Percentiles rank a stretch among this genome's conserved stretches.
These are phyloP conservation scores for Vanrija sp. DNA, from an alignment of 1,284 basidiomycete species.

Conservation along the genomic window DNA sequence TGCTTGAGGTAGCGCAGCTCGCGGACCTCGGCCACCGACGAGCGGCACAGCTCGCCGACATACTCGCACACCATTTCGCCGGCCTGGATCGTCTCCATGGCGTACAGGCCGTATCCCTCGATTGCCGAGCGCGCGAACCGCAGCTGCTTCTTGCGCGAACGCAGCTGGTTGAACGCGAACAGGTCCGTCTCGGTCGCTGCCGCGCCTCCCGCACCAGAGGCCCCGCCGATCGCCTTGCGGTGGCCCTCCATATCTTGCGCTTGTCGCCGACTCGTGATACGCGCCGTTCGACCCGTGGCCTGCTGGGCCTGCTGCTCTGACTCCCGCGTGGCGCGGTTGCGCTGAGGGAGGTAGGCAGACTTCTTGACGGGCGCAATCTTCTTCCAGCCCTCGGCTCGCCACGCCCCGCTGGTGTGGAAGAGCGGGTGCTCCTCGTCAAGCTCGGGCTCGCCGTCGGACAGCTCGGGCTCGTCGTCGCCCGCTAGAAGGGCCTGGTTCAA, in stretches of 20 bases:
- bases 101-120: conserved; percentile 96
- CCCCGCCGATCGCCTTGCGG: conserved; percentile 53
- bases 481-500: conserved; percentile 59
- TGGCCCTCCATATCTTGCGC: conserved; percentile 94
- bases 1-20: conserved; percentile 93
- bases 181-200: conserved; percentile 52
- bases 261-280: conserved; percentile 87
- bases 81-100: conserved; percentile 85
- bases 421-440: conserved; percentile 31
- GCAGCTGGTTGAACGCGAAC: conserved; percentile 97
- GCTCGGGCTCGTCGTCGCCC: conserved; percentile 34
- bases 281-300: conserved; percentile 81
- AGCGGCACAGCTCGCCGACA: conserved; percentile 93
- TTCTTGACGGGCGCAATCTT: conserved; percentile 90
- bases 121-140: conserved; percentile 94
- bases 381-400: conserved; percentile 87
- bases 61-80: conserved; percentile 99
- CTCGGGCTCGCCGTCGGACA: conserved; percentile 23
- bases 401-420: conserved; percentile 32
- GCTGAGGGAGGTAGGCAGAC: conserved; percentile 68
- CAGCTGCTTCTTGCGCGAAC: conserved; percentile 96
- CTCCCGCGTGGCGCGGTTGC: conserved; percentile 53
- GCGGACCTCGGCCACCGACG: conserved; percentile 92
- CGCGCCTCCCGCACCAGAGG: neutral
- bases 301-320: conserved; percentile 36